Base-by-base conservation (phyloP, 805 yeast genomes). In the Metahyphopichia silvanorum region DNA sequence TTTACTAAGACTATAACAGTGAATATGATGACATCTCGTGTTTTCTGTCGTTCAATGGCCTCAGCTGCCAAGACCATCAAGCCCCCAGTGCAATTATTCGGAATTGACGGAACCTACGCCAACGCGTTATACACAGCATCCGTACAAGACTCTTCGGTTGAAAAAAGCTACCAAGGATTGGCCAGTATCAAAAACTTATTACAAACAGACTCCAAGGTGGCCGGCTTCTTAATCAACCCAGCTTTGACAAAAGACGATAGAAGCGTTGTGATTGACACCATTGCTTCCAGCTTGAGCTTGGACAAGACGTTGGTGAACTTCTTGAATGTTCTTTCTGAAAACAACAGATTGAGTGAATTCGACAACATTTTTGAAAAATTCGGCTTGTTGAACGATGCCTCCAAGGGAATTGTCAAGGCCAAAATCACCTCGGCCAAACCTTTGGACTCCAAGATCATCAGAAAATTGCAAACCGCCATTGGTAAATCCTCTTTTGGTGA, bases 91-190 rank as follows among this genome's bases (percentile, higher is more conserved):
- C 96, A 88, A 76, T 76, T 91, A 60, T 91, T 77, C 55, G 98
- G 98, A 44, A 69, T 91, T 49, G 97, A 89, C 49, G 98, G 98
- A 58, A 88, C 98, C 45, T 91, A 91, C 66, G 98, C 98, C 49
- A 76, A 87, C 37, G 96, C 98, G 31, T 76, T 93, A 52, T 91
- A 81, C 78, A 73, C 89, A 34, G 97, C 98, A 15, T 82, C 98
- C 36, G 82, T 82, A 47, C 82, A 86, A 73, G 79, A 78, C 49
- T 76, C 94, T 21, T 71, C 86, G 7, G 69, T 88, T 49, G 91
- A 81, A 37, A 65, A 79, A 42, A 81, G 89, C 35, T 72, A 74
- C 50, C 70, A 71, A 53, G 77, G 89, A 25, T 77, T 93, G 53
- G 60, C 60, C 46, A 63, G 76, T 44, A 62, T 93, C 49, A 57